Conservation (phyloP, 164 flowering plant genomes). For the Nymphaea thermarum region DNA sequence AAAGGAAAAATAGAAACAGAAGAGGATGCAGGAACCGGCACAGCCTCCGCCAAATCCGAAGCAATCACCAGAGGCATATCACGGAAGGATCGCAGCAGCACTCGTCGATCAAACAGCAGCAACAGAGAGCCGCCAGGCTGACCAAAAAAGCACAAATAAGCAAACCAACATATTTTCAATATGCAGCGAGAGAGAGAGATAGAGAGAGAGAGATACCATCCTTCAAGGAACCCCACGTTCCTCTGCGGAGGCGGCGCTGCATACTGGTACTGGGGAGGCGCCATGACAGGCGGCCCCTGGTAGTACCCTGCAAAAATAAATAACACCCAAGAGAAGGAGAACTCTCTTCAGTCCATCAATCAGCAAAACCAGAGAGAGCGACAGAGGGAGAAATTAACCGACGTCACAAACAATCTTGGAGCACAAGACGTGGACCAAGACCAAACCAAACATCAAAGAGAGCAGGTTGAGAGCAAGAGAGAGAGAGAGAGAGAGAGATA, state of each 20-base stretch:
- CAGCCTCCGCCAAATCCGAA: neutral
- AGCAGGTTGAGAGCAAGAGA: too few relatives aligned
- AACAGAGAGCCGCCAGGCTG: conserved; percentile 70
- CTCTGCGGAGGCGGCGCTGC: conserved; percentile 35
- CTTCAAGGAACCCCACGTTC: conserved; percentile 48
- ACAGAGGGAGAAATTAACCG: neutral
- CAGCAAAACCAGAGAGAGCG: neutral
- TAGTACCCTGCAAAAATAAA: conserved; percentile 35
- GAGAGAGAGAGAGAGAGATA: conserved; percentile 1
- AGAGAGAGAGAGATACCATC: conserved; percentile 24
- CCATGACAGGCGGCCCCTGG: conserved; percentile 69
- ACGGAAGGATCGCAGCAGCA: conserved; percentile 74
- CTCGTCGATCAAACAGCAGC: conserved; percentile 68
- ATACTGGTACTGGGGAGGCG: conserved; percentile 60
- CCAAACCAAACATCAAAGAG: neutral
- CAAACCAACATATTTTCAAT: neutral
- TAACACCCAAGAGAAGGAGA: neutral
- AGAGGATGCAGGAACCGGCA: too few relatives aligned
- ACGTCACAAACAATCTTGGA: too few relatives aligned
- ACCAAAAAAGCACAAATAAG: conserved; percentile 3
- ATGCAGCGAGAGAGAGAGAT: too few relatives aligned
- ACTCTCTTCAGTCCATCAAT: neutral
- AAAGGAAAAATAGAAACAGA: neutral
- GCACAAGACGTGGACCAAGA: neutral
- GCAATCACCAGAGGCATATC: conserved; percentile 22